Evolutionary conservation across 139 green algal genomes (phyloP).

Genomic region (Asterochloris erici): DNA sequence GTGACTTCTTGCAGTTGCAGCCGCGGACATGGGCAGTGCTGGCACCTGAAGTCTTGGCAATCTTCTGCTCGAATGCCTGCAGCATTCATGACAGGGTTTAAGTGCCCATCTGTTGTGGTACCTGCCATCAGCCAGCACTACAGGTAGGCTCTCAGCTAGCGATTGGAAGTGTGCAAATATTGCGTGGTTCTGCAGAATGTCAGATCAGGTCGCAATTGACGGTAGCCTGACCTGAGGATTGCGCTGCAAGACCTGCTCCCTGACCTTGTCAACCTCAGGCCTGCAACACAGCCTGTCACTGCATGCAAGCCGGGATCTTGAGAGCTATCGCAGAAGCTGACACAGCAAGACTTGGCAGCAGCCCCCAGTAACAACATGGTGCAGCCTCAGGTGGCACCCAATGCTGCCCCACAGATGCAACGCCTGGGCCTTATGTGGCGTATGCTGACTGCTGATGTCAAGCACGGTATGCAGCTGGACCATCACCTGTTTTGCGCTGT

Average conservation of each 20-base stretch:
- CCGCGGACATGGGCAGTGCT: constrained; percentile 64
- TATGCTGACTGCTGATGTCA: too few relatives aligned
- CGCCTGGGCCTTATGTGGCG: too few relatives aligned
- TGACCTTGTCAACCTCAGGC: constrained; percentile 31
- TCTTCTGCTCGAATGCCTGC: constrained; percentile 50
- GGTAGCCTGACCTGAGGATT: constrained; percentile 43
- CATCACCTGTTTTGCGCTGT: constrained; percentile 39
- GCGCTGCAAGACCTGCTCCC: constrained; percentile 45
- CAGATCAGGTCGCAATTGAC: too few relatives aligned
- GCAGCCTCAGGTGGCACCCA: too few relatives aligned
- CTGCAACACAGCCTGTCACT: constrained; percentile 7
- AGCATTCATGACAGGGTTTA: background rate
- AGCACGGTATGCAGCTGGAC: too few relatives aligned
- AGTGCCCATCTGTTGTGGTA: background rate
- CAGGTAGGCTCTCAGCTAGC: background rate
- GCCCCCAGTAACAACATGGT: too few relatives aligned
- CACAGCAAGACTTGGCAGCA: too few relatives aligned
- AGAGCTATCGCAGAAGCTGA: too few relatives aligned
- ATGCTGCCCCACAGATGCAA: too few relatives aligned
- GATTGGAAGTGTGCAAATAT: background rate
- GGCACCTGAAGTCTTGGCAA: constrained; percentile 26
- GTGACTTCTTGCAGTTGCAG: constrained; percentile 81
- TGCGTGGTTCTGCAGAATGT: background rate
- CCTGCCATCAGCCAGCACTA: background rate
- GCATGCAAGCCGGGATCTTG: too few relatives aligned